Evolutionary conservation across 2,329 filamentous ascomycete genomes (phyloP), one percentile per base, ranked within the genome.

Genomic region (Sporothrix dimorphospora): DNA sequence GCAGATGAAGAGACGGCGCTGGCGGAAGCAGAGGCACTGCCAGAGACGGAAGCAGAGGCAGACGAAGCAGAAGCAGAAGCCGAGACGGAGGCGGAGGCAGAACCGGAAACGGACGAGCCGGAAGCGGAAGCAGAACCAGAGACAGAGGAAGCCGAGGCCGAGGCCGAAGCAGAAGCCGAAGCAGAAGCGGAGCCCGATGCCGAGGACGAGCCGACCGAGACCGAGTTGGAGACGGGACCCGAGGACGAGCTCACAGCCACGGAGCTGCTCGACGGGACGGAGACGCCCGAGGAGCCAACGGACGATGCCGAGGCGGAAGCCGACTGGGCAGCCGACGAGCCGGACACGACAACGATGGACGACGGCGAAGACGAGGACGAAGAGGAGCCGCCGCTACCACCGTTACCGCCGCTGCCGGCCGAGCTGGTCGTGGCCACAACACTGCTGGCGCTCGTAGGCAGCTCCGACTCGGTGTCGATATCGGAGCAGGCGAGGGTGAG

Each of bases 381-480:
- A 1, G 57, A 40, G 3, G 57, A 42, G 34, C 57, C n/a, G 57
- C 57, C 34, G n/a, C 14, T 63, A 3, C 34, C 34, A 5, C 16
- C 34, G n/a, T 34, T 38, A n/a, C 34, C n/a, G 11, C 57, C 57
- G 57, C n/a, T 42, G n/a, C 38, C 19, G 16, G 19, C 19, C 4
- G 65, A 69, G 9, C 8, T 8, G 53, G 34, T n/a, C 30, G 30
- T n/a, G 3, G n/a, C 34, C n/a, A 51, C 42, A 16, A 16, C 16
- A 30, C 34, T 11, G 30, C 69, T 7, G 65, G 55, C 51, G 11
- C 57, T 63, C 27, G 30, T 55, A 1, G 30, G 30, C 30, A 30
- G 16, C 69, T 40, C 69, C n/a, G 69, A 55, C 47, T 66, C 69
- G 11, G 69, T 49, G 6, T 65, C 69, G 19, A 24, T 4, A 16